Conservation (phyloP, 805 yeast species). For the Ogataea trehalophila region DNA sequence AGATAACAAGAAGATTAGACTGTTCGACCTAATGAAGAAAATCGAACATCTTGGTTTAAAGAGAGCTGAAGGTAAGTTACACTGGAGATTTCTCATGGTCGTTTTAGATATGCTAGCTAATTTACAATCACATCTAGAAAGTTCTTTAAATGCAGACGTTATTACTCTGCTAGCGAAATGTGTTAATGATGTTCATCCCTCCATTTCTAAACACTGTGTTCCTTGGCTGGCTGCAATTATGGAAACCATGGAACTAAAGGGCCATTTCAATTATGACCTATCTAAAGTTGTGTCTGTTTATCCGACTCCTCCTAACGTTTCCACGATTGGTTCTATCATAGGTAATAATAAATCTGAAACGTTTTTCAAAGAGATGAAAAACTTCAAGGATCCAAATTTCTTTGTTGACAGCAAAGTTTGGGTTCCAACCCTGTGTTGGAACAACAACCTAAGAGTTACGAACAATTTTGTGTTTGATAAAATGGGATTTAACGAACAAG, state of each 20-base stretch:
- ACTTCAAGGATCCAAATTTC: slow-evolving; percentile 41
- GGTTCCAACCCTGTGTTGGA: slow-evolving; percentile 79
- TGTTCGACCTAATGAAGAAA: slow-evolving; percentile 35
- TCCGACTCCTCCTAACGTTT: slow-evolving; percentile 26
- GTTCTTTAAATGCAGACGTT: slow-evolving; percentile 36
- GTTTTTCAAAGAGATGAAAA: slow-evolving; percentile 50
- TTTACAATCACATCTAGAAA: slow-evolving; percentile 51
- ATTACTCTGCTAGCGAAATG: slow-evolving; percentile 40
- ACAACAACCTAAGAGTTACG: slow-evolving; percentile 44
- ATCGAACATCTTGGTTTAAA: slow-evolving; percentile 37
- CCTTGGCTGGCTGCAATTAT: slow-evolving; percentile 54
- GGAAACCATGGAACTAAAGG: slow-evolving; percentile 23
- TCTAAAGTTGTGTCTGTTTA: slow-evolving; percentile 31
- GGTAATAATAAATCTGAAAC: slow-evolving; percentile 20
- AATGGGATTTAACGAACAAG: slow-evolving; percentile 36
- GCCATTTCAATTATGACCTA: slow-evolving; percentile 35
- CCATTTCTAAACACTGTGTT: slow-evolving; percentile 53
- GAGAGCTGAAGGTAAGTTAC: slow-evolving; percentile 23
- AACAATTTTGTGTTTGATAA: slow-evolving; percentile 25
- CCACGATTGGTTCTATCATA: slow-evolving; percentile 9
- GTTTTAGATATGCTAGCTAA: slow-evolving; percentile 47
- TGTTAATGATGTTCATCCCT: slow-evolving; percentile 64
- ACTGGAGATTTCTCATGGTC: slow-evolving; percentile 55
- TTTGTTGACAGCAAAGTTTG: slow-evolving; percentile 54
- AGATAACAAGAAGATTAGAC: slow-evolving; percentile 44